Base-by-base conservation (phyloP, 2,329 filamentous ascomycete species). In the Pseudocercospora crystallina region DNA sequence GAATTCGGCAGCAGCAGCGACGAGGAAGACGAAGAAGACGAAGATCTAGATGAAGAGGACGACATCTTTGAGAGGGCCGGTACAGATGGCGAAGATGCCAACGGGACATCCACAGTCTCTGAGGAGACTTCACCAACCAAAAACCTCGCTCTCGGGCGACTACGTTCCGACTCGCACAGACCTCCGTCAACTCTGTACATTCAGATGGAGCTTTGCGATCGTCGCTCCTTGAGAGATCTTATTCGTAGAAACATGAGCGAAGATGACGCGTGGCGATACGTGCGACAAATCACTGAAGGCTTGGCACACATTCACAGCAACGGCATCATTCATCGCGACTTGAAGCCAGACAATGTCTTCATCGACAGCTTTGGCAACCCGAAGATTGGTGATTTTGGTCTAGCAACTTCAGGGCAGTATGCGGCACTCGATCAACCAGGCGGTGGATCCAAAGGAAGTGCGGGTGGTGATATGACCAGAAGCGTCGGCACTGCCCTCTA, bases 151-250 rank as follows among this genome's bases (percentile, higher is more conserved):
- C 68, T 74, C 9, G 68, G 71, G 39, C 70, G 71, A 44, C 77
- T 76, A 13, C 73, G 73, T 45, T 77, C 77, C 11, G 70, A 72
- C 47, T 73, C 74, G 14, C 59, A 55, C 48, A 76, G 80, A 37
- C 80, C 81, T 53, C 82, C 81, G 45, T 91, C 87, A 0, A 85
- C 91, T 5, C 78, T 99, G 36, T 99, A 96, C 68, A 97, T 99
- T 49, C 94, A 95, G 54, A 99, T 99, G 94, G 94, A 99, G 67
- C 95, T 96, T 61, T 99, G 94, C 65, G 92, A 97, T 68, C 94
- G 92, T 66, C 83, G 88, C 59, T 97, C 94, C 0, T 80, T 99
- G 30, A 86, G 91, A 14, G 90, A 97, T 75, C 73, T 96, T 29
- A 95, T 99, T 50, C 80, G 82, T 15, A 83, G 86, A 62, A 86